phyloP scores from a whole-genome alignment of 2,329 filamentous ascomycete species.

The Coleophoma eucalyptorum region DNA sequence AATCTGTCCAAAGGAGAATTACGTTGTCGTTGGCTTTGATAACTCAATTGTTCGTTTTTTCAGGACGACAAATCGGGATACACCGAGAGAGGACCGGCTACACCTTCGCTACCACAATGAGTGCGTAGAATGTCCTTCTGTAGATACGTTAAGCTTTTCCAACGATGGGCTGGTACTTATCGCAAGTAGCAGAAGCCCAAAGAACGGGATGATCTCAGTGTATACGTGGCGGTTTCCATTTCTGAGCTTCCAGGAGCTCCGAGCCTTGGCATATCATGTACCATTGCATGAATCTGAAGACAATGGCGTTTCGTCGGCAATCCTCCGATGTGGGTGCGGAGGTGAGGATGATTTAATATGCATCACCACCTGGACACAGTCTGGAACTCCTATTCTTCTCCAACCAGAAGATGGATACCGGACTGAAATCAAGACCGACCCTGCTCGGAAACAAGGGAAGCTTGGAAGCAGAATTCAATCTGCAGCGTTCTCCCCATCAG shows the following conservation, averaged over 20 bases:
- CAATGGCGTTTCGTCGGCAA: constrained; percentile 32
- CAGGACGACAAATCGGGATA: constrained; percentile 28
- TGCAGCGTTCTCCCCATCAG: constrained; percentile 33
- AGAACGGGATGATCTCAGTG: constrained; percentile 32
- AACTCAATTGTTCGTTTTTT: constrained; percentile 36
- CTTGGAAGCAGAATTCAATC: constrained; percentile 35
- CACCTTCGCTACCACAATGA: constrained; percentile 29
- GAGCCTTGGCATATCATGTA: constrained; percentile 32
- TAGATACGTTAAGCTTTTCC: constrained; percentile 37
- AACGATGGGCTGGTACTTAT: constrained; percentile 34
- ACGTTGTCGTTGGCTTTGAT: constrained; percentile 36
- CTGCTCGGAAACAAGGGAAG: constrained; percentile 25
- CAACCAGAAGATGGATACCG: constrained; percentile 33
- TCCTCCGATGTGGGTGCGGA: constrained; percentile 29
- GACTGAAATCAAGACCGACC: constrained; percentile 29
- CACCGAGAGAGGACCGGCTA: constrained; percentile 33
- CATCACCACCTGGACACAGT: constrained; percentile 38
- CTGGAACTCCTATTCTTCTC: constrained; percentile 33
- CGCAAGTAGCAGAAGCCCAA: constrained; percentile 31
- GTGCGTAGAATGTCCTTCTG: constrained; percentile 31
- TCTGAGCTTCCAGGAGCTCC: constrained; percentile 29
- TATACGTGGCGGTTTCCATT: constrained; percentile 36
- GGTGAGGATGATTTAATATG: constrained; percentile 33
- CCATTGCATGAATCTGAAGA: constrained; percentile 37
- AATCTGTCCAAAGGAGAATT: constrained; percentile 34